Evolutionary conservation across 805 yeast species (phyloP), one percentile per base, ranked within the genome.

Genomic region (Nadsonia fulvescens): DNA sequence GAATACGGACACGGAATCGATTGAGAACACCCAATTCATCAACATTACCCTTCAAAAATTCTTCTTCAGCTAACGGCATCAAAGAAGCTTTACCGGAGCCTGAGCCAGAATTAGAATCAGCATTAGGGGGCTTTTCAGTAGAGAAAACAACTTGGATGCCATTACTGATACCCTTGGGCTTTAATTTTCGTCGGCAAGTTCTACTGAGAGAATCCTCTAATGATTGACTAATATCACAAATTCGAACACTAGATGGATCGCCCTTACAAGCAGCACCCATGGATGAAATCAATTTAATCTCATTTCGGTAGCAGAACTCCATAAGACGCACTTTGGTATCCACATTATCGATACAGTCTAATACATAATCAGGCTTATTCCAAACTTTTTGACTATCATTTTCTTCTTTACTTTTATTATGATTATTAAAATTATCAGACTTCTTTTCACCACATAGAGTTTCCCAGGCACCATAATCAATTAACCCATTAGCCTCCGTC

Each of bases 191-290:
- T 45, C 99, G 65, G 4, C 82, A 92, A 0, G 86, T 56, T 34
- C 92, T 66, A 8, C 94, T 78, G 32, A 89, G 57, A 5, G 95
- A 89, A 49, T 89, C 99, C 49, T 89, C 99, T 42, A 77, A 86
- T 0, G 98, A 78, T 27, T 65, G 66, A 17, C 91, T 71, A 28
- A 89, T 68, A 50, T 89, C 99, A 17, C 82, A 82, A 21, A 89
- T 63, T 44, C 81, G 77, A 31, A 89, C 67, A 42, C 96, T 61
- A 3, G 95, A 74, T 8, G 96, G 91, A 46, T 89, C 99, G 27
- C 92, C 74, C 48, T 89, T 89, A 39, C 93, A 75, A 4, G 94
- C 93, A 1, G 99, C 96, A 14, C 99, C 99, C 70, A 91, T 91
- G 1, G 94, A 77, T 4, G 92, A 71, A 20, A 89, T 64, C 16